Evolutionary conservation across 1,284 basidiomycete species (phyloP), one percentile per base, ranked within the genome.

Genomic region (Neolentinus lepideus): DNA sequence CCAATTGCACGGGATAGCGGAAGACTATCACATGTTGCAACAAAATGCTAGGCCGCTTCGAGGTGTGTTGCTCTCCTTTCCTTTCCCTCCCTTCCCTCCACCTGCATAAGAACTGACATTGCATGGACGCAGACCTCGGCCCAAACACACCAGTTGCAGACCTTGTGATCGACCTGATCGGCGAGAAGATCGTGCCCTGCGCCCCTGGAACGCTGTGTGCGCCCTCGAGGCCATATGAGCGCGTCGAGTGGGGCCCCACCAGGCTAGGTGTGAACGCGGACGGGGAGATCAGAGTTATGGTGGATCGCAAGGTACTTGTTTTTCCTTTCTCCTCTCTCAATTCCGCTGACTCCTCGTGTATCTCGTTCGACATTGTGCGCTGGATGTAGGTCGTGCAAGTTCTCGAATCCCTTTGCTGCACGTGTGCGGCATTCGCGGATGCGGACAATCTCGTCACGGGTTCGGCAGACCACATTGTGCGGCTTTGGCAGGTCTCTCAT

Each of bases 351-450:
- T n/a, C n/a, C n/a, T n/a, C n/a, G n/a, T n/a, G n/a, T n/a, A n/a
- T n/a, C n/a, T n/a, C n/a, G n/a, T n/a, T n/a, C n/a, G n/a, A n/a
- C 47, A 56, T 56, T 48, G 54, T 43, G 52, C 24, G 31, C 21
- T 10, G 9, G n/a, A 11, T 11, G 9, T 47, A 91, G 85, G 70
- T 90, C 22, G 79, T 85, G 0, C 85, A 90, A 70, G 83, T 90
- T 2, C 76, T 90, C 16, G 91, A 94, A 64, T 81, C 83, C 9
- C 80, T 84, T 1, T 83, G 77, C 52, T 85, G 86, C 53, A 83
- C 78, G 1, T 92, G 91, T 57, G 91, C 89, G 6, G 76, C 77
- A 2, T 95, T 92, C 64, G 87, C 85, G 2, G 89, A 89, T 66
- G 73, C 78, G 14, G 81, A 78, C 35, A 83, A 79, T 53, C 77